These are phyloP conservation scores for Juglanconis juglandina DNA, from an alignment of 2,329 filamentous ascomycete genomes.

Conservation along the genomic window DNA sequence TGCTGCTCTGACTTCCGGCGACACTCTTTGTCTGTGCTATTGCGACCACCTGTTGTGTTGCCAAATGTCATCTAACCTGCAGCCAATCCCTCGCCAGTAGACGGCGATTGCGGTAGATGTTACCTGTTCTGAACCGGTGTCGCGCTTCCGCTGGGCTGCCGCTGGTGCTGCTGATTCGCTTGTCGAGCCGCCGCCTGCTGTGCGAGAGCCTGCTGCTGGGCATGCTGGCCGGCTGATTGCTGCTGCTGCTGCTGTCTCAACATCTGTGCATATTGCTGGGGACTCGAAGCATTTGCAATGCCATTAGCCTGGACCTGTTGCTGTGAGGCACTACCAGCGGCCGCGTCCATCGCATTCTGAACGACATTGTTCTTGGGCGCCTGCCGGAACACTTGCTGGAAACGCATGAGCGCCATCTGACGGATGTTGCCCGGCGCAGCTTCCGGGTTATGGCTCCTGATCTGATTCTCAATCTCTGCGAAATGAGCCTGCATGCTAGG, in stretches of 20 bases:
- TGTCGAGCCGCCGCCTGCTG: slow-evolving; percentile 28
- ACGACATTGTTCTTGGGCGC: slow-evolving; percentile 41
- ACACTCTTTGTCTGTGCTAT: no score
- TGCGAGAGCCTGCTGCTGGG: slow-evolving; percentile 14
- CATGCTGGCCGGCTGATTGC: slow-evolving; percentile 26
- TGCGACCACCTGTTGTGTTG: no score
- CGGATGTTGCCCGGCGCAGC: slow-evolving; percentile 47
- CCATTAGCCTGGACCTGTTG: slow-evolving; percentile 47
- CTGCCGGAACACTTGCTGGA: slow-evolving; percentile 28
- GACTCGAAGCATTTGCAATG: slow-evolving; percentile 46
- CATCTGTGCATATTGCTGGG: slow-evolving; percentile 58
- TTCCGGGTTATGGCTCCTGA: slow-evolving; percentile 49
- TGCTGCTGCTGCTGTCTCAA: slow-evolving; percentile 56
- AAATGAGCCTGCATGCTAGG: slow-evolving; percentile 47
- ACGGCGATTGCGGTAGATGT: no score
- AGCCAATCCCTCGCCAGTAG: no score
- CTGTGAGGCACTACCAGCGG: slow-evolving; percentile 47
- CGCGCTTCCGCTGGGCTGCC: slow-evolving; percentile 16
- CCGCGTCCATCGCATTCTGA: slow-evolving; percentile 54
- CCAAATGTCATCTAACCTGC: no score
- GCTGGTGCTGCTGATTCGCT: slow-evolving; percentile 24
- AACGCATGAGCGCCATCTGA: slow-evolving; percentile 49
- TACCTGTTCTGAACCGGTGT: slow-evolving; percentile 15
- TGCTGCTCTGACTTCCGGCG: no score
- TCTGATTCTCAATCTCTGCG: slow-evolving; percentile 49